A percentile compares a stretch with the other conserved stretches of the same genome.
phyloP scores from a whole-genome alignment of 2,329 filamentous ascomycete genomes.

The Aspergillus oerlinghausenensis region DNA sequence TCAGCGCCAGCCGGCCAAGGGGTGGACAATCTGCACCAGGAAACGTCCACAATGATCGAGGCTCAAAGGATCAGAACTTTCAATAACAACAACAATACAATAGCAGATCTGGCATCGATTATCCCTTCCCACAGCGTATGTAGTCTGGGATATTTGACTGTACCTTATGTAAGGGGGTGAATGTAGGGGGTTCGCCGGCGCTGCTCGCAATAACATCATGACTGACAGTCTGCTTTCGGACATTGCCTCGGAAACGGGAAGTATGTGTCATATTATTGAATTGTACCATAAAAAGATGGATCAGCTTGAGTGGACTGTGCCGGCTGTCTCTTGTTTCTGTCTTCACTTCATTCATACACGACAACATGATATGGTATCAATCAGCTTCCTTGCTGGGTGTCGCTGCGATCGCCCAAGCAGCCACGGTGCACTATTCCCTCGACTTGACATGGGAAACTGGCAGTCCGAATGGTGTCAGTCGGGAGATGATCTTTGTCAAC shows the following conservation, averaged over 20 bases:
- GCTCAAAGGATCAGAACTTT: background rate
- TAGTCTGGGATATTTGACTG: background rate
- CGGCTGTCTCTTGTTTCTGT: background rate
- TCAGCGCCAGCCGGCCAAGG: background rate
- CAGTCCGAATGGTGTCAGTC: conserved; percentile 28
- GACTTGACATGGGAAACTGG: conserved; percentile 33
- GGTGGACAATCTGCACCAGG: background rate
- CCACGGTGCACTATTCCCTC: conserved; percentile 4
- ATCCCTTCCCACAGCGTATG: no score
- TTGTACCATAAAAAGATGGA: background rate
- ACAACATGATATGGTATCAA: background rate
- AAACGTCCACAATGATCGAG: background rate
- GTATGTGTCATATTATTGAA: no score
- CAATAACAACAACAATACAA: background rate
- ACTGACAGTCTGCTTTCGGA: background rate
- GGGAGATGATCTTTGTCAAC: conserved; percentile 32
- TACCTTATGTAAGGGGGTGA: background rate
- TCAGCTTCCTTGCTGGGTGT: background rate
- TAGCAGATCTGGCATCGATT: no score
- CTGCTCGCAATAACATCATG: background rate
- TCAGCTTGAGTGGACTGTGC: background rate
- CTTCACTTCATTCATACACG: background rate
- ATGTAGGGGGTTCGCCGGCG: background rate
- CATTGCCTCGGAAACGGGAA: background rate
- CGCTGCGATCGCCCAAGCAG: conserved; percentile 7